phyloP scores from a whole-genome alignment of 1,284 basidiomycete species.

The Cystobasidium pallidum region DNA sequence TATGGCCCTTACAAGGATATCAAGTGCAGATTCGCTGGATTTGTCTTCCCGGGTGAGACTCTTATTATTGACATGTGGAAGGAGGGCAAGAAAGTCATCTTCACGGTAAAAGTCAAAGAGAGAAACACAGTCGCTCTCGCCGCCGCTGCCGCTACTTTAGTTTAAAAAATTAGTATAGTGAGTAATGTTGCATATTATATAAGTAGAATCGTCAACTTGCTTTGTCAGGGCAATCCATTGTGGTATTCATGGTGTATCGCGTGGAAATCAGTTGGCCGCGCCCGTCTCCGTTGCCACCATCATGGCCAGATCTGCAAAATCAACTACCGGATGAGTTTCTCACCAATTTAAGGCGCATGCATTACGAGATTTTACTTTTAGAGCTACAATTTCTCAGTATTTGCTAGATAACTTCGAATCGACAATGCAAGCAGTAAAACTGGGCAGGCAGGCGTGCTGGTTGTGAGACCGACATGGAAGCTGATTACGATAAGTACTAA shows the following conservation, averaged over 20 bases:
- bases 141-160: constrained; percentile 74
- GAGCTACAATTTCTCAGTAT: no score
- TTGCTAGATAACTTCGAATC: no score
- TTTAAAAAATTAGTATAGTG: constrained; percentile 27
- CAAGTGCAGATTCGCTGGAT: constrained; percentile 91
- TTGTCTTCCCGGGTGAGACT: constrained; percentile 94
- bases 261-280: no score
- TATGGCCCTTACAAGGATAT: constrained; percentile 89
- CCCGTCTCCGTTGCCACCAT: no score
- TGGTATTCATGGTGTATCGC: neutral
- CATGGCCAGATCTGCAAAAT: no score
- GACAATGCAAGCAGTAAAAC: no score
- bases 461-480: neutral
- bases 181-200: neutral
- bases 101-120: constrained; percentile 82
- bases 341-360: no score
- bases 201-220: neutral
- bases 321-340: no score
- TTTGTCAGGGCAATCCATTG: neutral
- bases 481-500: neutral
- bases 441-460: neutral
- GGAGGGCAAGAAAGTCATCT: constrained; percentile 87
- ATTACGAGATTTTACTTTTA: no score
- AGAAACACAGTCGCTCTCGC: constrained; percentile 69
- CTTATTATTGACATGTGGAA: constrained; percentile 97